Evolutionary conservation across 805 yeast genomes (phyloP).

Genomic region (Hermanozyma aechmeae): DNA sequence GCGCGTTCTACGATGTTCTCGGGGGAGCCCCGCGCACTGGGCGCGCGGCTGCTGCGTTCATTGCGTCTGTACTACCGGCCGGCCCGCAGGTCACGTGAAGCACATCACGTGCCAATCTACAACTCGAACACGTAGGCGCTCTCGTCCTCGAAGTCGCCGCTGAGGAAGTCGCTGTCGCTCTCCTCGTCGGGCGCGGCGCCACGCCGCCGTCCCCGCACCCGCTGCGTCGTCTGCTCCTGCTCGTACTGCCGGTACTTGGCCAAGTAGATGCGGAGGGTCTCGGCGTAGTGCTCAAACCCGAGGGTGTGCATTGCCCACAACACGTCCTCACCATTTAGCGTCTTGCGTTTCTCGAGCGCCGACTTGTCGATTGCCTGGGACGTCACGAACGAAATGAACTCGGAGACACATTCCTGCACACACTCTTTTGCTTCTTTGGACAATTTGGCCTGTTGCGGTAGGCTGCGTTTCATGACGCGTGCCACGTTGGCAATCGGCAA

Average conservation of each 20-base stretch:
- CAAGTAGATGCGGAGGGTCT: conserved; percentile 56
- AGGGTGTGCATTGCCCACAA: conserved; percentile 53
- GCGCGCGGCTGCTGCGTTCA: too few relatives aligned
- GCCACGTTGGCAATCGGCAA: conserved; percentile 44
- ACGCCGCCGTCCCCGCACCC: background rate
- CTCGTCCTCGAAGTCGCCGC: conserved; percentile 3
- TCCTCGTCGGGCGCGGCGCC: conserved; percentile 1
- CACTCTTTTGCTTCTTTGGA: conserved; percentile 76
- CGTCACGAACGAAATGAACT: conserved; percentile 60
- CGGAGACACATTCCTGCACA: conserved; percentile 63
- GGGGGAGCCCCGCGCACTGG: too few relatives aligned
- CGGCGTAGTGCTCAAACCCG: conserved; percentile 65
- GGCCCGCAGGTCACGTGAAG: too few relatives aligned
- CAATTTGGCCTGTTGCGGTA: conserved; percentile 66
- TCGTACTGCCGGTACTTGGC: conserved; percentile 50
- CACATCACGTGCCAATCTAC: background rate
- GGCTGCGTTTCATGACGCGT: conserved; percentile 67
- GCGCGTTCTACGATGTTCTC: too few relatives aligned
- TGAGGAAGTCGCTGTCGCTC: conserved; percentile 1
- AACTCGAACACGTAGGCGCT: conserved; percentile 4
- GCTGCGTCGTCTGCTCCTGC: background rate
- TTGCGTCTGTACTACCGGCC: too few relatives aligned
- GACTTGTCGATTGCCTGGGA: conserved; percentile 60
- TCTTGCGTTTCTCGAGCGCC: conserved; percentile 54
- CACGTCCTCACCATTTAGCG: conserved; percentile 64